Evolutionary conservation across 2,329 filamentous ascomycete genomes (phyloP).

Genomic region (Neonectria faginata): DNA sequence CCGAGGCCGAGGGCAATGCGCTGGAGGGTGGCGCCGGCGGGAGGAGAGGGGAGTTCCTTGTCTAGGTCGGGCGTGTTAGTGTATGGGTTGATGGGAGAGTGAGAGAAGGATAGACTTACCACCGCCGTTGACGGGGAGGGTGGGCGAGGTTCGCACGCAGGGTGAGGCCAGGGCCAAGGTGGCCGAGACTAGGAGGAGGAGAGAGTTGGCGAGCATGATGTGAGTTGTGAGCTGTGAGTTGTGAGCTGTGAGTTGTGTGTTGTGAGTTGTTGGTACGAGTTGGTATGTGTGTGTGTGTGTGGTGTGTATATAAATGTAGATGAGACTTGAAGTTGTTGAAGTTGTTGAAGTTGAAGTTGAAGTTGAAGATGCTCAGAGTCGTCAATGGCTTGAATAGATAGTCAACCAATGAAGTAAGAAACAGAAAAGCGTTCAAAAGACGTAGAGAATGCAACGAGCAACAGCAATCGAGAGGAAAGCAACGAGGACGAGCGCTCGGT

Average conservation of each 20-base stretch:
- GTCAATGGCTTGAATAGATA: conserved; percentile 32
- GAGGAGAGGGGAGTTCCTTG: conserved; percentile 58
- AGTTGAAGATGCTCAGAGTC: conserved; percentile 5
- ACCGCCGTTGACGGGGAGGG: conserved; percentile 55
- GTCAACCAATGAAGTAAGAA: conserved; percentile 32
- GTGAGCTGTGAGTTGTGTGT: too few species aligned
- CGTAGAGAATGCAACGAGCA: conserved; percentile 1
- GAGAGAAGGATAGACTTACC: conserved; percentile 45
- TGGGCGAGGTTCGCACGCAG: conserved; percentile 37
- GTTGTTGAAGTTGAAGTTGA: conserved; percentile 5
- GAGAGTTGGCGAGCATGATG: conserved; percentile 51
- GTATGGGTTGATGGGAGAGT: conserved; percentile 9
- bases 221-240: neutral
- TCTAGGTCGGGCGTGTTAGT: conserved; percentile 46
- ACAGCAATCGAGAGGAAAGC: neutral
- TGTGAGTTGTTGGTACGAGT: conserved; percentile 12
- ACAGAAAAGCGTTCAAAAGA: conserved; percentile 9
- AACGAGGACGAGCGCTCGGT: conserved; percentile 6
- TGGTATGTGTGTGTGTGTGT: neutral
- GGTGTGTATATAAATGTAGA: conserved; percentile 18
- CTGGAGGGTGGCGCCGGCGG: conserved; percentile 57
- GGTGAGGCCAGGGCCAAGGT: conserved; percentile 49
- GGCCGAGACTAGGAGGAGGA: conserved; percentile 51
- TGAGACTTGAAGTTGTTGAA: conserved; percentile 25
- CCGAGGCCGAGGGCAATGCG: conserved; percentile 72